Evolutionary conservation across 2,329 filamentous ascomycete genomes (phyloP).

Genomic region (Saccharata proteae): DNA sequence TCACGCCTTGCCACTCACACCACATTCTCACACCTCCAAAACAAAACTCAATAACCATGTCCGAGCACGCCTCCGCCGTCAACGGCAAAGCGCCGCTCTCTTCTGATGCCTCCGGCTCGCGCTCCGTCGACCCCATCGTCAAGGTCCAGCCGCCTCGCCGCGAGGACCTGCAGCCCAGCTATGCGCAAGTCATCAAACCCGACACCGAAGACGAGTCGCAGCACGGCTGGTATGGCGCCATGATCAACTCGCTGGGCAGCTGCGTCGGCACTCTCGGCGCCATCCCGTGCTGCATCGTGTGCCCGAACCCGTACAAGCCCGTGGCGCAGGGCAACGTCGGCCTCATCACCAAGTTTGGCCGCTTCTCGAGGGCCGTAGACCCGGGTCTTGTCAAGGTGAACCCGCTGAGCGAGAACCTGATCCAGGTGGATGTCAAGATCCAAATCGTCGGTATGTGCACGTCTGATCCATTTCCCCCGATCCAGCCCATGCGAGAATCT

Average conservation of each 20-base stretch:
- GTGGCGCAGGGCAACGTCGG: conserved; percentile 91
- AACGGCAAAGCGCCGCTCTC: conserved; percentile 7
- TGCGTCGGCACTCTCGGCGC: conserved; percentile 70
- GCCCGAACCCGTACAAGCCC: conserved; percentile 90
- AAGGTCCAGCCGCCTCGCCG: conserved; percentile 66
- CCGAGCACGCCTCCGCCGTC: too few species aligned
- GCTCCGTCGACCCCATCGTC: conserved; percentile 24
- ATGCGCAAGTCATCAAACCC: conserved; percentile 54
- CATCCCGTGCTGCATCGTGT: conserved; percentile 80
- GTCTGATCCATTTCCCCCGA: background rate
- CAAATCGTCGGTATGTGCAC: conserved; percentile 62
- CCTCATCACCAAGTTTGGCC: conserved; percentile 87
- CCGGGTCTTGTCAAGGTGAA: conserved; percentile 97
- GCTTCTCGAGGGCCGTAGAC: conserved; percentile 90
- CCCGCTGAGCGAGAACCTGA: conserved; percentile 77
- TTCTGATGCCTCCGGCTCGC: conserved; percentile 3
- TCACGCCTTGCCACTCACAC: too few species aligned
- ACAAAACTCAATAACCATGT: too few species aligned
- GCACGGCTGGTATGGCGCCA: conserved; percentile 79
- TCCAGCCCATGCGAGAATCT: conserved; percentile 3
- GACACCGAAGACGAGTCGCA: conserved; percentile 54
- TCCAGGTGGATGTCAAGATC: conserved; percentile 96
- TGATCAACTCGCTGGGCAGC: conserved; percentile 69
- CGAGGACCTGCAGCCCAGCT: conserved; percentile 75
- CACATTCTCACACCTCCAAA: too few species aligned